Percentiles rank a stretch among this genome's conserved stretches.
Evolutionary conservation across 345 rosid genomes (phyloP).

Genomic region (Camelina laxa): DNA sequence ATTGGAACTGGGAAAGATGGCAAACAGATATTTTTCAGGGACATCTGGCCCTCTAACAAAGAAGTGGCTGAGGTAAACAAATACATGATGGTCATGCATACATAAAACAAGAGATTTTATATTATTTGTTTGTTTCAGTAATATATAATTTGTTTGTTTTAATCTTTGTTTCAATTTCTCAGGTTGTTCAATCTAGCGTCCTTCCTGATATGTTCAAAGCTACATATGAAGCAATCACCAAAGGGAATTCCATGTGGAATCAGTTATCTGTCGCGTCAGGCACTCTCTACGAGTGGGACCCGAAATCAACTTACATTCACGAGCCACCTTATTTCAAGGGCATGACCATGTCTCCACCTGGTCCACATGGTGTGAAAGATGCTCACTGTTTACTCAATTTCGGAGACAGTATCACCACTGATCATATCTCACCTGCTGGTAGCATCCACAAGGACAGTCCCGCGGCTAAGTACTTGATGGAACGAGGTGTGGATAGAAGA

Average conservation of each 20-base stretch:
- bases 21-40: slow-evolving; percentile 4
- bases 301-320: slow-evolving; percentile 5
- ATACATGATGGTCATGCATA: background rate
- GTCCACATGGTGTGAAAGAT: slow-evolving; percentile 13
- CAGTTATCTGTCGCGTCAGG: slow-evolving; percentile 2
- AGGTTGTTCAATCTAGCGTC: slow-evolving; percentile 2
- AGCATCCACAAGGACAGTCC: slow-evolving; percentile 13
- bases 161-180: background rate
- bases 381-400: slow-evolving; percentile 1
- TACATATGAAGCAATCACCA: slow-evolving; percentile 3
- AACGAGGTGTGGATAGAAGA: slow-evolving; percentile 10
- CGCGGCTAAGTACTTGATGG: slow-evolving; percentile 4
- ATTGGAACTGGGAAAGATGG: slow-evolving; percentile 4
- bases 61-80: background rate
- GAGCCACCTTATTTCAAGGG: slow-evolving; percentile 1
- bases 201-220: slow-evolving; percentile 6
- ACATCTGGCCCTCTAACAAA: slow-evolving; percentile 1
- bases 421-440: slow-evolving; percentile 10
- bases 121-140: background rate
- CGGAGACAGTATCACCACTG: slow-evolving; percentile 9
- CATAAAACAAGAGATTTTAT: background rate
- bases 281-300: slow-evolving; percentile 8
- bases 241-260: slow-evolving; percentile 1
- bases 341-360: slow-evolving; percentile 8
- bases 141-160: background rate